Conservation (phyloP, 257 asterid species). For the Solanum commersonii region DNA sequence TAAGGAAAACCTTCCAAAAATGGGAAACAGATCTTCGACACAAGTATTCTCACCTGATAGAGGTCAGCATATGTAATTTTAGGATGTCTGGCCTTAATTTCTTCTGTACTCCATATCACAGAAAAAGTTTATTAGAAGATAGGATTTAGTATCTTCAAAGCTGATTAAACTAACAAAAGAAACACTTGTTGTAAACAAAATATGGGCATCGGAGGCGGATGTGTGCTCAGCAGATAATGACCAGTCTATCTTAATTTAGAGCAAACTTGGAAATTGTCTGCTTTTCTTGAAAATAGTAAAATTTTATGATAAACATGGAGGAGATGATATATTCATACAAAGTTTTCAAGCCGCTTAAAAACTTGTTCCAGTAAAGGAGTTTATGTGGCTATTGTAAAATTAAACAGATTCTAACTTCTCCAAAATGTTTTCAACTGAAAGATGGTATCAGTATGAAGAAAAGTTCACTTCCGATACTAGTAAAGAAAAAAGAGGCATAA, state of each 20-base stretch:
- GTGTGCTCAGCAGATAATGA: background rate
- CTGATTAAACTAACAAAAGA: background rate
- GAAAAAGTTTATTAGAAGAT: background rate
- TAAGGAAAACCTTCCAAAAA: background rate
- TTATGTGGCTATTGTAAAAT: background rate
- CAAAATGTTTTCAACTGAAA: background rate
- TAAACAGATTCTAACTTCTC: background rate
- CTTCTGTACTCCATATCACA: slow-evolving; percentile 43
- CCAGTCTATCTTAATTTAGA: background rate
- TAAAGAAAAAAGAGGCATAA: background rate
- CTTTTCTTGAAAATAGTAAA: background rate
- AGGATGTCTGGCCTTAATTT: slow-evolving; percentile 60
- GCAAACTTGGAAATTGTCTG: background rate
- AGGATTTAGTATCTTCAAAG: background rate
- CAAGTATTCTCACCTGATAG: slow-evolving; percentile 55
- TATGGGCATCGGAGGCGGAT: background rate
- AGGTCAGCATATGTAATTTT: slow-evolving; percentile 77
- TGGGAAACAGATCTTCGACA: background rate
- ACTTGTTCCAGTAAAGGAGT: background rate
- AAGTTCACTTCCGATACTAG: background rate
- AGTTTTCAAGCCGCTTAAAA: background rate
- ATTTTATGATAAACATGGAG: background rate
- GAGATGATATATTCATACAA: background rate
- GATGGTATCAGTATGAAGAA: background rate
- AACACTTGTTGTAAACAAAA: background rate